phyloP scores from a whole-genome alignment of 352 stramenopile genomes.

The Phytophthora capsici region DNA sequence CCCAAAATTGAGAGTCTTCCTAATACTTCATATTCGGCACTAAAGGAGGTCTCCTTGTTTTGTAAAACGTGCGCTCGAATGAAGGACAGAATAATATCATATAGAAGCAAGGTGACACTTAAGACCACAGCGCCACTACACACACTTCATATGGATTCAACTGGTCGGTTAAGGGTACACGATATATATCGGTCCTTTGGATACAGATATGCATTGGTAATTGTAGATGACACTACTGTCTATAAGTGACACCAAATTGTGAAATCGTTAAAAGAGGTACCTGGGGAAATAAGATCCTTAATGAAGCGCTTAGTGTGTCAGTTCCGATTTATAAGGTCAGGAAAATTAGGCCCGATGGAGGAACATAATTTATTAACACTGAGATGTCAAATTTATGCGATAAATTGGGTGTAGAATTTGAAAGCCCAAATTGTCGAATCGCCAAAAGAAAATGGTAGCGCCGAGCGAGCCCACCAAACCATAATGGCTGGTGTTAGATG shows the following conservation, averaged over 20 bases:
- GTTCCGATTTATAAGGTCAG: slow-evolving; percentile 11
- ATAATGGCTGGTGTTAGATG: no score
- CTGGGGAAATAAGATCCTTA: neutral
- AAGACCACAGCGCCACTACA: slow-evolving; percentile 7
- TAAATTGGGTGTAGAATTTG: no score
- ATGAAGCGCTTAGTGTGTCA: slow-evolving; percentile 6
- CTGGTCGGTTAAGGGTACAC: neutral
- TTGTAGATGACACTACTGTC: slow-evolving; percentile 2
- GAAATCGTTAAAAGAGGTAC: slow-evolving; percentile 12
- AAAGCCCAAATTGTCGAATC: no score
- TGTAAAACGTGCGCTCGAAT: slow-evolving; percentile 17
- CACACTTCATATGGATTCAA: slow-evolving; percentile 13
- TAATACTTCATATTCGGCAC: slow-evolving; percentile 3
- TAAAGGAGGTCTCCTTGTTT: slow-evolving; percentile 12
- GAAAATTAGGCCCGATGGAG: slow-evolving; percentile 2
- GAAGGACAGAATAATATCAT: slow-evolving; percentile 16
- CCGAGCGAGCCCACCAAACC: no score
- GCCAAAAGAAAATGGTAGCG: no score
- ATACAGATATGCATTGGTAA: slow-evolving; percentile 1
- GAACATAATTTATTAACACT: no score
- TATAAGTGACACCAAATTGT: slow-evolving; percentile 13
- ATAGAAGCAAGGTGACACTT: slow-evolving; percentile 7
- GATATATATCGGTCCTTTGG: slow-evolving; percentile 7
- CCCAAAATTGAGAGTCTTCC: slow-evolving; percentile 5
- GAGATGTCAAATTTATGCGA: no score